Conservation (phyloP, 1,284 basidiomycete species). For the Microbotryum saponariae region DNA sequence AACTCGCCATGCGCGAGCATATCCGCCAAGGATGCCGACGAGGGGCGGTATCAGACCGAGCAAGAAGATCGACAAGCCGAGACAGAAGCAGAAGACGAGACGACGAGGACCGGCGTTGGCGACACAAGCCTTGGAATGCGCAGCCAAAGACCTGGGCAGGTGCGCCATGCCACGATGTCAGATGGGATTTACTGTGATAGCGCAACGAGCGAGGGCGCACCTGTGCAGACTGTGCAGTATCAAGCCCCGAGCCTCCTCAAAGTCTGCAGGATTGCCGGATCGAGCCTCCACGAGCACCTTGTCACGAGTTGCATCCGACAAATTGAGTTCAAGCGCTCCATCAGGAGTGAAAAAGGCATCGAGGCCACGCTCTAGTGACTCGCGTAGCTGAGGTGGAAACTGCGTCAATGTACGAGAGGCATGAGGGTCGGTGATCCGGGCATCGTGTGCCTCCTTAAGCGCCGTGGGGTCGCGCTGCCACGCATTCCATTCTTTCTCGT, state of each 20-base stretch:
- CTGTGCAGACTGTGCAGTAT: slow-evolving; percentile 26
- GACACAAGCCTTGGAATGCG: slow-evolving; percentile 13
- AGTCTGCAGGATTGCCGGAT: slow-evolving; percentile 23
- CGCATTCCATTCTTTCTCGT: slow-evolving; percentile 22
- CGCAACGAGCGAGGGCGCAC: neutral
- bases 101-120: slow-evolving; percentile 30
- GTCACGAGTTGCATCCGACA: slow-evolving; percentile 24
- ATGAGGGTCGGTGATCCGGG: slow-evolving; percentile 13
- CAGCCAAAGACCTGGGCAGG: slow-evolving; percentile 1
- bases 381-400: slow-evolving; percentile 26
- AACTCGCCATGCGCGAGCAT: slow-evolving; percentile 24
- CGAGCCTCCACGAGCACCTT: slow-evolving; percentile 25
- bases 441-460: neutral
- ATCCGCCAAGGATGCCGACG: slow-evolving; percentile 19
- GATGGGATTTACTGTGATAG: too few relatives aligned
- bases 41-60: slow-evolving; percentile 21
- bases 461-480: slow-evolving; percentile 10
- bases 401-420: slow-evolving; percentile 18
- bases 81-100: slow-evolving; percentile 28
- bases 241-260: slow-evolving; percentile 28
- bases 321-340: slow-evolving; percentile 30
- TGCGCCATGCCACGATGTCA: too few relatives aligned
- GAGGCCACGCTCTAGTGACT: slow-evolving; percentile 26
- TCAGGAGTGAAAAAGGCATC: slow-evolving; percentile 29
- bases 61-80: slow-evolving; percentile 24